Conservation (phyloP, 345 rosid genomes). For the Eutrema yunnanense region DNA sequence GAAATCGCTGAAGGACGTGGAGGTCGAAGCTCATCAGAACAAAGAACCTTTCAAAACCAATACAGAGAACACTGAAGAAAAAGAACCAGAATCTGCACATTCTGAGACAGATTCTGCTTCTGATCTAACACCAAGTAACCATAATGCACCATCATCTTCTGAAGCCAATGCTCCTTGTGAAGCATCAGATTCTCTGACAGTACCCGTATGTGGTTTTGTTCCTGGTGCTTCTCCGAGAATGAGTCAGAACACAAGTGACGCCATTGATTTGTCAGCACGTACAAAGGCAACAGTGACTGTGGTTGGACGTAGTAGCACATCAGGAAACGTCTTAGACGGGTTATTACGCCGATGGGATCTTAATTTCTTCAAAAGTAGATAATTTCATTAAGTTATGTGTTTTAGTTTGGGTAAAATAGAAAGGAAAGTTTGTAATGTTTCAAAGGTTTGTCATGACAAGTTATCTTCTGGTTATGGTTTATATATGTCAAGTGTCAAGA, state of each 20-base stretch:
- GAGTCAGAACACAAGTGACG: conserved; percentile 33
- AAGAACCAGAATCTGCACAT: conserved; percentile 25
- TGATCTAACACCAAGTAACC: conserved; percentile 1
- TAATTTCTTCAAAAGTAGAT: conserved; percentile 55
- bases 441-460: conserved; percentile 15
- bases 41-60: conserved; percentile 29
- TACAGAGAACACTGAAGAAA: conserved; percentile 20
- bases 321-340: conserved; percentile 68
- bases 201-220: conserved; percentile 29
- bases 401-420: conserved; percentile 26
- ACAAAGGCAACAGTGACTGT: conserved; percentile 83
- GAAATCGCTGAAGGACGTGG: conserved; percentile 60
- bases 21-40: conserved; percentile 28
- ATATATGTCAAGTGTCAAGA: neutral
- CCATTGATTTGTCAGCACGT: conserved; percentile 50
- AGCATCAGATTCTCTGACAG: conserved; percentile 12
- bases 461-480: conserved; percentile 3
- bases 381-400: conserved; percentile 36
- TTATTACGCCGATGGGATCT: conserved; percentile 88
- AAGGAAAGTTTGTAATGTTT: conserved; percentile 6
- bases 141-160: conserved; percentile 12
- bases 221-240: conserved; percentile 24
- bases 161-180: conserved; percentile 2
- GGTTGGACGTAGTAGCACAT: conserved; percentile 55
- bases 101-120: conserved; percentile 30